Base-by-base conservation (phyloP, 2,329 filamentous ascomycete species). In the Apiospora saccharicola region DNA sequence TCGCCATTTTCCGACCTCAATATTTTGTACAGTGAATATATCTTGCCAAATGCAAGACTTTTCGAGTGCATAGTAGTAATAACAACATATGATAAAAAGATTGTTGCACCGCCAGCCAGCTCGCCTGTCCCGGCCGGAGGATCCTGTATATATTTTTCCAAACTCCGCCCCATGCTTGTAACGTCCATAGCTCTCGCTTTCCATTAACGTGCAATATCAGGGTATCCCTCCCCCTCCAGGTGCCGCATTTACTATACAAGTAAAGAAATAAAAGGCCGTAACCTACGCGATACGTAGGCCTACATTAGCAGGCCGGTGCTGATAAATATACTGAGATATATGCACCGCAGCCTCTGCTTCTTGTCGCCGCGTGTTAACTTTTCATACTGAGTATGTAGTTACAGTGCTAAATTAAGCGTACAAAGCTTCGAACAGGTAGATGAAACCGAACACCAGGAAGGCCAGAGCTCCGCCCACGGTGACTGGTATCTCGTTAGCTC, bases 401-500 rank as follows among this genome's bases (percentile, higher is more conserved):
- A n/a, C 8, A 19, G 22, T 34, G 57, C 57, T 41, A n/a, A 41
- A 41, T 73, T 83, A 89, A 70, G 83, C 83, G 79, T 90, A 90
- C 79, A 95, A 85, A 19, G 93, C 92, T 83, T 98, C 96, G 73
- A 95, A 86, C 49, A 97, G 85, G 83, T 99, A 99, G 77, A 99
- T 95, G 77, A 98, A 83, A 73, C 95, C 96, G 80, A 99, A 99
- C 43, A 95, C 83, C 68, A 98, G 86, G 85, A 99, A 99, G 22
- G 96, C 95, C 72, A 93, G 84, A 10, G 96, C 96, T 73, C 96
- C 96, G 75, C 96, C 96, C 70, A 98, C 88, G 44, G 96, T 98
- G 47, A 98, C 96, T 98, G 75, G 3, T 41, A 64, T 64, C 19
- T 64, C 30, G 57, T 64, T 64, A 64, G 57, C 57, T 41, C 19